These are phyloP conservation scores for Gaultheria prostrata DNA, from an alignment of 148 eudicot species.

Conservation along the genomic window DNA sequence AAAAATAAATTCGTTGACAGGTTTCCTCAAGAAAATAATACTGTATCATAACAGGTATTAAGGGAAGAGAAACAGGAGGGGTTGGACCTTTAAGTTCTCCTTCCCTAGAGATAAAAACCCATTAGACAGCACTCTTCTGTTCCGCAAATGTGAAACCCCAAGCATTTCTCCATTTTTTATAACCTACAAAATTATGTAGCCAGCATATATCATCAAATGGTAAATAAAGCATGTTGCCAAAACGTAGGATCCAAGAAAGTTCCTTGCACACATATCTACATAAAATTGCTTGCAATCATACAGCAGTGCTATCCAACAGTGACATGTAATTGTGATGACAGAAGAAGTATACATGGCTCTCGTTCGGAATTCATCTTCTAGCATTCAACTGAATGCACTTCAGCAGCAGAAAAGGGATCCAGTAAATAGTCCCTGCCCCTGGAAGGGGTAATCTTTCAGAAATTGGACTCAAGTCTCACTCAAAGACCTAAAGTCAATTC, in stretches of 20 bases:
- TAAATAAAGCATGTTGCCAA: background rate
- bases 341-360: background rate
- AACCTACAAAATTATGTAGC: constrained; percentile 45
- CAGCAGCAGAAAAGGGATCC: background rate
- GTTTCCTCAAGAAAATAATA: constrained; percentile 13
- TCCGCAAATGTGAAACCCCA: constrained; percentile 93
- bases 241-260: background rate
- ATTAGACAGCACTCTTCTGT: constrained; percentile 80
- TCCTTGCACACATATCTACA: background rate
- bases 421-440: too few relatives aligned
- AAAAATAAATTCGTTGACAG: constrained; percentile 18
- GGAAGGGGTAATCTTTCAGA: too few relatives aligned
- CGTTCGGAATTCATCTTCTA: too few relatives aligned
- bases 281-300: background rate
- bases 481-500: background rate
- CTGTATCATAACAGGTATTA: background rate
- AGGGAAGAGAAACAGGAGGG: background rate
- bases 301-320: constrained; percentile 9
- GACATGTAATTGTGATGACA: background rate
- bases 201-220: background rate
- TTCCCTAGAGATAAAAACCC: constrained; percentile 87
- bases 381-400: background rate
- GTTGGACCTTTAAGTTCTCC: constrained; percentile 83
- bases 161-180: constrained; percentile 99
- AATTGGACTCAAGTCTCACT: background rate